Evolutionary conservation across 805 yeast genomes (phyloP).

Genomic region (Monosporozyma aquatica): DNA sequence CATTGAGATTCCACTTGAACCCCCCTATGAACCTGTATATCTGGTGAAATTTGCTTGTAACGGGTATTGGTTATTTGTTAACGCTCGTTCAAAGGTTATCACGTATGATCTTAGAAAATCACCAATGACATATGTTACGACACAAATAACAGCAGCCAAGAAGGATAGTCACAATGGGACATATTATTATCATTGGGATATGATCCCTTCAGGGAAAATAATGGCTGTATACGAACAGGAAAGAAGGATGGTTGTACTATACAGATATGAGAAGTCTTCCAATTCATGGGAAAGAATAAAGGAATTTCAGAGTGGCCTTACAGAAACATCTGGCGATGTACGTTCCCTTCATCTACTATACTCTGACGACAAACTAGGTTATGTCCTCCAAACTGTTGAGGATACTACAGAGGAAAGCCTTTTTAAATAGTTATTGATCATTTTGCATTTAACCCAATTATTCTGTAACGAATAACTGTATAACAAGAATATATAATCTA

Average conservation of each 20-base stretch:
- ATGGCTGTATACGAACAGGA: not conserved
- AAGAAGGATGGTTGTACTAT: conserved; percentile 1
- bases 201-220: conserved; percentile 3
- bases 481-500: no score
- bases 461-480: no score
- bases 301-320: not conserved
- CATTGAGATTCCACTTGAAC: conserved; percentile 6
- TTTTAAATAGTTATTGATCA: no score
- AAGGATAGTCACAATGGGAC: no score
- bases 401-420: no score
- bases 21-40: conserved; percentile 6
- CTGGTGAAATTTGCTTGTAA: conserved; percentile 21
- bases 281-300: conserved; percentile 8
- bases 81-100: conserved; percentile 11
- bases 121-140: conserved; percentile 3
- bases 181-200: no score
- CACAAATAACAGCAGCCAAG: not conserved
- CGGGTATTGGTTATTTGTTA: conserved; percentile 28
- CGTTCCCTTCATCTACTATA: not conserved
- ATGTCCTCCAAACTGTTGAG: not conserved
- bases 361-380: not conserved
- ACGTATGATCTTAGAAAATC: conserved; percentile 24
- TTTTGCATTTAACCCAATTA: no score
- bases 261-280: conserved; percentile 7
- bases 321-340: not conserved